phyloP scores from a whole-genome alignment of 352 stramenopile species.

The Pythium volutum region DNA sequence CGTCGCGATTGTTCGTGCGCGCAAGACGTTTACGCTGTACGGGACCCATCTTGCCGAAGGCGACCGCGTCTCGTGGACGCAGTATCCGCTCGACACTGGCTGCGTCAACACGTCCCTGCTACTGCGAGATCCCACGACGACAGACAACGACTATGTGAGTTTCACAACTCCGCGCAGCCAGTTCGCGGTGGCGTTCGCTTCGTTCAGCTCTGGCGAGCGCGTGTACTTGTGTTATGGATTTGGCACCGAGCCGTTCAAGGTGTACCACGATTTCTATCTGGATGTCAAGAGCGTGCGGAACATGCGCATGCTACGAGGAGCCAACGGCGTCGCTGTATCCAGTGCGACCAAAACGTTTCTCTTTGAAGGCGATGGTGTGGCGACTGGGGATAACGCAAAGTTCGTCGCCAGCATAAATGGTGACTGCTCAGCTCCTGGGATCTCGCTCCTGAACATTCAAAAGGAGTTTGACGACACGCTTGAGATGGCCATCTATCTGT shows the following conservation, averaged over 20 bases:
- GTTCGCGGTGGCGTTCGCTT: slow-evolving; percentile 38
- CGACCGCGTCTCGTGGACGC: slow-evolving; percentile 58
- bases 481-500: slow-evolving; percentile 73
- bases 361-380: slow-evolving; percentile 60
- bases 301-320: slow-evolving; percentile 43
- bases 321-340: slow-evolving; percentile 37
- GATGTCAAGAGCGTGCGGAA: slow-evolving; percentile 62
- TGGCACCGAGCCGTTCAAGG: slow-evolving; percentile 46
- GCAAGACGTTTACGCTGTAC: slow-evolving; percentile 48
- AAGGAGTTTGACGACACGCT: slow-evolving; percentile 61
- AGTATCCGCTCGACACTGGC: slow-evolving; percentile 12
- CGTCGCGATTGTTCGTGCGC: slow-evolving; percentile 40
- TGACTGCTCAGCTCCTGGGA: slow-evolving; percentile 38
- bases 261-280: slow-evolving; percentile 44
- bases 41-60: slow-evolving; percentile 40
- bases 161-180: slow-evolving; percentile 31
- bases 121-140: slow-evolving; percentile 23
- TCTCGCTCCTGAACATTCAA: slow-evolving; percentile 49
- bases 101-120: slow-evolving; percentile 43
- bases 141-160: slow-evolving; percentile 49
- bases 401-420: slow-evolving; percentile 36
- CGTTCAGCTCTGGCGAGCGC: slow-evolving; percentile 47
- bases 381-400: slow-evolving; percentile 55
- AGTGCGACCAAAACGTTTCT: slow-evolving; percentile 56
- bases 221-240: slow-evolving; percentile 70